Evolutionary conservation across 257 asterid species (phyloP), one percentile per base, ranked within the genome.

Genomic region (Cynanchum wilfordii): DNA sequence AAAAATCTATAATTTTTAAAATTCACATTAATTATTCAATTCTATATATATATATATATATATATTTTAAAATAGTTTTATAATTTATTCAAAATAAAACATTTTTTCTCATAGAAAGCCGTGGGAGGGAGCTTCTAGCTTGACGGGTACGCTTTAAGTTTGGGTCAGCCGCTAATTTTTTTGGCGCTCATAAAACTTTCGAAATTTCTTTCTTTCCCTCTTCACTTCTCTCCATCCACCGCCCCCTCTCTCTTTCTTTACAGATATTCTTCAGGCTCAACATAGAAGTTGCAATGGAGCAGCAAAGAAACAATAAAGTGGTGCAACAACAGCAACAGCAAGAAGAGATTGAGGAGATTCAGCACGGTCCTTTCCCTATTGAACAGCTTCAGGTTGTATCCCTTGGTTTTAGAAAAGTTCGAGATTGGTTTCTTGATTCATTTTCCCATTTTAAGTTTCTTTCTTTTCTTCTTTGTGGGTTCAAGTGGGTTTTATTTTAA

Each of bases 281-380:
- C 56, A 11, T 50, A 40, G 27, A 64, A 62, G 70, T 64, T 29
- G 62, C 50, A 71, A 90, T 90, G 98, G 97, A 92, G 76, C 98
- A 89, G 76, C 97, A 85, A 75, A 88, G 88, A 67, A 87, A 75
- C 85, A 87, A 81, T 79, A 75, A 80, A 69, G 12, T 8, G 68
- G 69, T 84, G 70, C 89, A 81, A 84, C 82, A 76, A 68, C 59
- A 47, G 15, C 86, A 80, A 59, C 90, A 84, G 62, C 81, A 73
- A 42, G 93, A 86, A 45, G 98, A 90, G 71, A 5, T 49, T 1
- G 98, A 90, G 25, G 97, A 90, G 19, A 62, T 87, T 72, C 96
- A 87, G 74, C 90, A 88, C 7, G 96, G 96, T 60, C 98, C 98
- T 76, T 84, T 79, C 56, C 98, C 96, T 11, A 73, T 92, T 67